Conservation (phyloP, 2,329 filamentous ascomycete species). For the Ascocoryne sarcoides region DNA sequence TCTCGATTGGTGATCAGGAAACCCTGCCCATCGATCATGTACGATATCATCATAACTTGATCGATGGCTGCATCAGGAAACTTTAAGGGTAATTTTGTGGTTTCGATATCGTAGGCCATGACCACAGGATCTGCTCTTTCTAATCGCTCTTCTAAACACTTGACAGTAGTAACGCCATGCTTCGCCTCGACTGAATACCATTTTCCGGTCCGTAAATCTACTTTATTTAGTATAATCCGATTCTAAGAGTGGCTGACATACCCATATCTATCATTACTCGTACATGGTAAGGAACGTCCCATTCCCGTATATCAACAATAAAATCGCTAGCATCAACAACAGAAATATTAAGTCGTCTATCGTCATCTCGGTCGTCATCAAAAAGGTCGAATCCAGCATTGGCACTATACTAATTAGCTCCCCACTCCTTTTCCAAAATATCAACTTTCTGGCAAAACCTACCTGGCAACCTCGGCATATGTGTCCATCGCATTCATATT, state of each 20-base stretch:
- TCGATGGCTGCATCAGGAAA: slow-evolving; percentile 93
- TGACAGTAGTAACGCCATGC: slow-evolving; percentile 77
- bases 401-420: slow-evolving; percentile 39
- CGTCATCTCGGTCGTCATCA: slow-evolving; percentile 75
- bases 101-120: slow-evolving; percentile 99
- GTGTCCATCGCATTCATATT: slow-evolving; percentile 96
- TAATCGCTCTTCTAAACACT: slow-evolving; percentile 77
- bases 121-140: slow-evolving; percentile 93
- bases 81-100: slow-evolving; percentile 88
- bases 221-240: slow-evolving; percentile 12
- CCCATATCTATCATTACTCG: slow-evolving; percentile 94
- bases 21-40: slow-evolving; percentile 98
- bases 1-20: slow-evolving; percentile 97
- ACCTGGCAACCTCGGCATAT: slow-evolving; percentile 93
- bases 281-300: slow-evolving; percentile 98
- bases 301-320: slow-evolving; percentile 97
- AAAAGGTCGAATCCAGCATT: slow-evolving; percentile 89
- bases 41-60: slow-evolving; percentile 99
- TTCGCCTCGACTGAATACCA: slow-evolving; percentile 97
- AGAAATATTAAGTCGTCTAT: slow-evolving; percentile 65
- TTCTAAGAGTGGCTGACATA: slow-evolving; percentile 29
- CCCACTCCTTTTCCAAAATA: background rate
- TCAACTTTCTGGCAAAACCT: slow-evolving; percentile 29
- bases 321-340: slow-evolving; percentile 90
- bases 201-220: slow-evolving; percentile 89